Percentiles rank a stretch among this genome's conserved stretches.
Conservation (phyloP, 345 rosid species). For the Lepidium aucheri region DNA sequence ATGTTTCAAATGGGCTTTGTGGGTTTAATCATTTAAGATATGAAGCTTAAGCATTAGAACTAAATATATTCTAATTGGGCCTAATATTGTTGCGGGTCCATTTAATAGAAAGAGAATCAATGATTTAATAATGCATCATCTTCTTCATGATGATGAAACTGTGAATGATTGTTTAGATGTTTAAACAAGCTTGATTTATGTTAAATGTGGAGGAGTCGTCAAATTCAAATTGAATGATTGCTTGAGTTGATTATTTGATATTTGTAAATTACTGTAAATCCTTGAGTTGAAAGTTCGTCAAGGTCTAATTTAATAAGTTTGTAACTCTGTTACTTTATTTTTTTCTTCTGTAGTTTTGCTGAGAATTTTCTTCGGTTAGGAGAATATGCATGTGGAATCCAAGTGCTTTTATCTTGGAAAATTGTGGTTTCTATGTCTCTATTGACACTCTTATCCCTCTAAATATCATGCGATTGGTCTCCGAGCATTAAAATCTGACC, state of each 20-base stretch:
- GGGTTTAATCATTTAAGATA: too few relatives aligned
- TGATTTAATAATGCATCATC: too few relatives aligned
- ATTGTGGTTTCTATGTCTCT: background rate
- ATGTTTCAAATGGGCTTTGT: too few relatives aligned
- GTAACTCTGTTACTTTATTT: background rate
- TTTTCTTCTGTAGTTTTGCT: background rate
- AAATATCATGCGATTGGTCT: background rate
- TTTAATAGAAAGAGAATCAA: too few relatives aligned
- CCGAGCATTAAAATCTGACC: too few relatives aligned
- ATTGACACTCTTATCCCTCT: background rate
- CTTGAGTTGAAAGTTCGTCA: background rate
- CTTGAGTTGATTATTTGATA: background rate
- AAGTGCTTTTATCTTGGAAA: background rate
- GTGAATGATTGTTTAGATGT: background rate
- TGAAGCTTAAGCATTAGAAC: too few relatives aligned
- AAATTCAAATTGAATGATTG: background rate
- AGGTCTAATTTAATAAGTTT: background rate
- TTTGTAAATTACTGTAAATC: constrained; percentile 6
- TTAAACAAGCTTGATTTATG: background rate
- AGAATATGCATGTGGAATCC: constrained; percentile 8
- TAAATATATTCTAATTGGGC: too few relatives aligned
- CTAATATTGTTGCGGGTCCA: too few relatives aligned
- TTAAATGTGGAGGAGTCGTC: background rate
- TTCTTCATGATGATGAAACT: background rate
- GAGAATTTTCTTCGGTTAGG: background rate